Base-by-base conservation (phyloP, 2,329 filamentous ascomycete species). In the Akanthomyces dipterigenus region DNA sequence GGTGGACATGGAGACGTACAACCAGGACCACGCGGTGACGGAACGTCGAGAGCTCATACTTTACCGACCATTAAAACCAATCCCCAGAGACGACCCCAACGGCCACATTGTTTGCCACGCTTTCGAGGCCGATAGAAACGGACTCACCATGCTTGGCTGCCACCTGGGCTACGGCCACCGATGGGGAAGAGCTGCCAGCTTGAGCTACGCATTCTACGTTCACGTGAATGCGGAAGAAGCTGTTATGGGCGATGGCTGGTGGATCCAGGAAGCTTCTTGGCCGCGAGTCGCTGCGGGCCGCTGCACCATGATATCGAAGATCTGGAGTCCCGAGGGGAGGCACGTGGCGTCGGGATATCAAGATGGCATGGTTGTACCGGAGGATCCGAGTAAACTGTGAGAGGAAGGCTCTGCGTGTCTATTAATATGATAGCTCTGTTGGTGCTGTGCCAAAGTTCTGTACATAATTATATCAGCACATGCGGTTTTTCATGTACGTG, bases 311-410 rank as follows among this genome's bases (percentile, higher is more conserved):
- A 73, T 79, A 68, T 77, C 73, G 59, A 79, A 79, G 70, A 77
- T 82, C 36, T 84, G 82, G 82, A 84, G 80, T 62, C 81, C 82
- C 0, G 65, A 69, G 3, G 81, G 82, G 3, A 72, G 77, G 24
- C 82, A 84, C 65, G 76, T 84, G 1, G 82, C 81, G 5, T 82
- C 78, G 1, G 80, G 78, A 50, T 83, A 81, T 62, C 82, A 84
- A 64, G 82, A 84, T 63, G 81, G 81, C 3, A 74, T 82, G 58
- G 58, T 61, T 1, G 58, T 61, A 42, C 58, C 58, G 4, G 56
- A 59, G n/a, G 56, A 59, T 22, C 36, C 36, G 12, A 50, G 56
- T 24, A 59, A 38, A 34, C 9, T 57, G 16, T 57, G 43, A 16
- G 26, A 18, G 5, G 50, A 22, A 40, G 16, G 36, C 7, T 6